Conservation (phyloP, 495 filamentous ascomycete genomes). For the Penicillium roqueforti region DNA sequence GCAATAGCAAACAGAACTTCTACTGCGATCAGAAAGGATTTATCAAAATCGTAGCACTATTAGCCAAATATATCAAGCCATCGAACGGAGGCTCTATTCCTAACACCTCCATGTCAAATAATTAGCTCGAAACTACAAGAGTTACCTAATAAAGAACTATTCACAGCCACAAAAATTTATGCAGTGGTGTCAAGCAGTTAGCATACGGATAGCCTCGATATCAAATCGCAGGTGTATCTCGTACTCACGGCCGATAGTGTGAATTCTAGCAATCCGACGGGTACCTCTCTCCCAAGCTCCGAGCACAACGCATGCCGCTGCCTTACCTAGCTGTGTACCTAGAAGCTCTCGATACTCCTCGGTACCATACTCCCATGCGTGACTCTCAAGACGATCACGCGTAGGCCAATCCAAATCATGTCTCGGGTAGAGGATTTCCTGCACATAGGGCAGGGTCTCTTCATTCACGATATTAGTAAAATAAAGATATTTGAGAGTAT, state of each 20-base stretch:
- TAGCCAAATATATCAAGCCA: too few relatives aligned
- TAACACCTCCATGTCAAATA: too few relatives aligned
- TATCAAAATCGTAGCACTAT: too few relatives aligned
- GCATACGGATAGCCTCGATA: neutral
- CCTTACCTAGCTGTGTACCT: neutral
- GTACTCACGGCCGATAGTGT: neutral
- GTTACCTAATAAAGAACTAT: too few relatives aligned
- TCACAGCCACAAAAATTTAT: too few relatives aligned
- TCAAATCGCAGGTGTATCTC: neutral
- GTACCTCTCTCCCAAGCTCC: constrained; percentile 4
- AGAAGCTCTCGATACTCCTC: neutral
- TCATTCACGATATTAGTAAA: neutral
- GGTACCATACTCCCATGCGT: neutral
- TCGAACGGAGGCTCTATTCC: too few relatives aligned
- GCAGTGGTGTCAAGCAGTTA: neutral
- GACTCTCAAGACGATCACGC: too few relatives aligned
- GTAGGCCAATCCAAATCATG: neutral
- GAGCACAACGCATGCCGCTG: neutral
- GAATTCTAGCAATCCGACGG: neutral
- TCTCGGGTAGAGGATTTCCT: neutral
- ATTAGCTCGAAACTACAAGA: too few relatives aligned
- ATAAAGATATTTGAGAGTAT: constrained; percentile 1
- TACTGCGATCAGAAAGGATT: too few relatives aligned
- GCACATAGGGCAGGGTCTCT: neutral
- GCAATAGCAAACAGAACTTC: too few relatives aligned